Percentiles rank a stretch among this genome's conserved stretches.
These are phyloP conservation scores for Eucalyptus polybractea DNA, from an alignment of 345 rosid species.

Conservation along the genomic window DNA sequence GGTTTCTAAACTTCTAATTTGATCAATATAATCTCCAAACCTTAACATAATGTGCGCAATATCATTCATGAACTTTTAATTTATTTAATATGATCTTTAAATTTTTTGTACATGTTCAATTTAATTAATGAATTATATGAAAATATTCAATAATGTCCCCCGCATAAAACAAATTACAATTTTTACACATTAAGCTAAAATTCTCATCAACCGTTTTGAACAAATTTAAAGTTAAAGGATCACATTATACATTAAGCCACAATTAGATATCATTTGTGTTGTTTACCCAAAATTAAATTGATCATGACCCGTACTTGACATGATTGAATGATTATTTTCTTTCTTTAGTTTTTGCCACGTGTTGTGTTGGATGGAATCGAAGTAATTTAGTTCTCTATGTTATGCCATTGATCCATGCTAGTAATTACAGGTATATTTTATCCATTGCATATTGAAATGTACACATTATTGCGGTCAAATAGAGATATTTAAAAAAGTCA, in stretches of 20 bases:
- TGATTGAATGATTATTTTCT: neutral
- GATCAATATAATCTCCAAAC: fast-evolving
- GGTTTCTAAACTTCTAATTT: fast-evolving
- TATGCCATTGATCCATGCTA: neutral
- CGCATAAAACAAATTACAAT: fast-evolving
- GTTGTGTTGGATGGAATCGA: neutral
- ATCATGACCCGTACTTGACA: neutral
- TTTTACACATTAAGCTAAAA: too few species aligned
- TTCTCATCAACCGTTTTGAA: fast-evolving
- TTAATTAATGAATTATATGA: fast-evolving
- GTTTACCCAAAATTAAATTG: too few species aligned
- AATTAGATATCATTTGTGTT: fast-evolving
- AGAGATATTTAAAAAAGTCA: neutral
- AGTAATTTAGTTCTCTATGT: neutral
- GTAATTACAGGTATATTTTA: neutral
- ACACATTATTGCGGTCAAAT: neutral
- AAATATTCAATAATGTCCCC: fast-evolving
- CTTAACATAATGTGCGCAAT: too few species aligned
- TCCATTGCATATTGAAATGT: neutral
- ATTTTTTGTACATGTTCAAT: too few species aligned
- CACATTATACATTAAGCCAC: fast-evolving
- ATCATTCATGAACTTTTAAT: too few species aligned
- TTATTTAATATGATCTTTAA: too few species aligned
- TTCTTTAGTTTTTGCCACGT: neutral
- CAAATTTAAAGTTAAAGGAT: too few species aligned